Conservation (phyloP, 2,329 filamentous ascomycete genomes). For the Endoconidiophora polonica region DNA sequence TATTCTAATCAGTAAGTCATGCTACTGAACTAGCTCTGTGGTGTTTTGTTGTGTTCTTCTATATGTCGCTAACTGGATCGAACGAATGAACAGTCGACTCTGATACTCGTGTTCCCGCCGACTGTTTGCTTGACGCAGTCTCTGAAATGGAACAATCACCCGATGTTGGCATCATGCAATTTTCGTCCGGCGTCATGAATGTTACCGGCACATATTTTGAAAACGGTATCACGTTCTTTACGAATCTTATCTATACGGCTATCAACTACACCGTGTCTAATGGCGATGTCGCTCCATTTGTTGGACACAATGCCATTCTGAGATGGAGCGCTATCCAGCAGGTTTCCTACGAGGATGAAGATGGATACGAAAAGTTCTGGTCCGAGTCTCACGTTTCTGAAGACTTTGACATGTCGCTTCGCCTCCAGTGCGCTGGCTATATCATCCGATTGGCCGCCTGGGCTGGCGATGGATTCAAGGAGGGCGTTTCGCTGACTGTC, state of each 20-base stretch:
- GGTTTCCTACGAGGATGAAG: slow-evolving; percentile 51
- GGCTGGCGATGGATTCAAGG: slow-evolving; percentile 62
- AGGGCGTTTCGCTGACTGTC: slow-evolving; percentile 69
- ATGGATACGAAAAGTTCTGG: slow-evolving; percentile 66
- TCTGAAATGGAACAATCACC: slow-evolving; percentile 70
- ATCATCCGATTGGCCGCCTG: slow-evolving; percentile 57
- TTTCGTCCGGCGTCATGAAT: slow-evolving; percentile 64
- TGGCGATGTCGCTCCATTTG: slow-evolving; percentile 62
- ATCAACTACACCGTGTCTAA: slow-evolving; percentile 64
- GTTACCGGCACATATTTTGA: slow-evolving; percentile 59
- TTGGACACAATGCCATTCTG: slow-evolving; percentile 64
- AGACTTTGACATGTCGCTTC: slow-evolving; percentile 69
- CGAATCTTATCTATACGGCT: slow-evolving; percentile 58
- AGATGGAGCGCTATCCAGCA: slow-evolving; percentile 62
- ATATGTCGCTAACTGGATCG: neutral
- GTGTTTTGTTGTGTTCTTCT: neutral
- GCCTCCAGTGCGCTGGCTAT: slow-evolving; percentile 56
- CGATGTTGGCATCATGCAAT: slow-evolving; percentile 65
- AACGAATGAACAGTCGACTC: slow-evolving; percentile 37
- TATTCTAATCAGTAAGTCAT: slow-evolving; percentile 32
- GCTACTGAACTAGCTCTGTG: neutral
- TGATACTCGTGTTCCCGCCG: slow-evolving; percentile 59
- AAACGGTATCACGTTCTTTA: slow-evolving; percentile 55
- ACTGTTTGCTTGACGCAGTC: slow-evolving; percentile 63
- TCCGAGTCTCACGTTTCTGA: slow-evolving; percentile 66